Evolutionary conservation across 163 green algal genomes (phyloP).

Genomic region (Scenedesmus sp.): DNA sequence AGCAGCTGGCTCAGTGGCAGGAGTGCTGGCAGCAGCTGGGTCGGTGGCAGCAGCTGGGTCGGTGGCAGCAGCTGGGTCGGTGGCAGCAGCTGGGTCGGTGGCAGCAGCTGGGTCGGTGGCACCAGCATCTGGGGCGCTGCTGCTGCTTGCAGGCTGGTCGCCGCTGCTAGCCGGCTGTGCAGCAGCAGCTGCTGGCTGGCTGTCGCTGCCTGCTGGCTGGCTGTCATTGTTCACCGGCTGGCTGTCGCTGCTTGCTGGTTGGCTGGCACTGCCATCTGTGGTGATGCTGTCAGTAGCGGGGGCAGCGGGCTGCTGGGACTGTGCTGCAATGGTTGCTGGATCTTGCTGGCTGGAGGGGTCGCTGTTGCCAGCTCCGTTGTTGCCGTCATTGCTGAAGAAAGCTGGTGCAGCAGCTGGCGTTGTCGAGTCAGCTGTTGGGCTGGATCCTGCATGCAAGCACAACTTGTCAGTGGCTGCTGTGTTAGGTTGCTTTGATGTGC

Average conservation of each 20-base stretch:
- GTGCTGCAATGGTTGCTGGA: not conserved
- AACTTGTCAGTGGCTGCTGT: too few relatives aligned
- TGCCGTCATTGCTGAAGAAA: not conserved
- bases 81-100: not conserved
- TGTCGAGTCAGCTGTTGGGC: not conserved
- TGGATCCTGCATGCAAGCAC: not conserved
- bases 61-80: not conserved
- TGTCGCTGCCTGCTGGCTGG: not conserved
- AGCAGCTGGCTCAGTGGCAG: not conserved
- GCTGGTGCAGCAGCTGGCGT: not conserved
- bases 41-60: not conserved
- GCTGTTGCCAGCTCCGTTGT: not conserved
- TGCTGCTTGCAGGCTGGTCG: not conserved
- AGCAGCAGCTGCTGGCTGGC: not conserved
- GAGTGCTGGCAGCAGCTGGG: not conserved
- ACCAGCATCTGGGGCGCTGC: not conserved
- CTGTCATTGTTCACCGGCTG: not conserved
- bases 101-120: not conserved
- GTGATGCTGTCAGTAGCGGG: not conserved
- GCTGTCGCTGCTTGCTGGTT: not conserved
- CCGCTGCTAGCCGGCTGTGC: not conserved
- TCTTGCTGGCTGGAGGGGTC: not conserved
- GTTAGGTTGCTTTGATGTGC: too few relatives aligned
- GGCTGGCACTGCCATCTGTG: not conserved
- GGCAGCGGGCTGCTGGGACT: not conserved